Evolutionary conservation across 164 flowering plant species (phyloP).

Genomic region (Tetrastigma voinierianum): DNA sequence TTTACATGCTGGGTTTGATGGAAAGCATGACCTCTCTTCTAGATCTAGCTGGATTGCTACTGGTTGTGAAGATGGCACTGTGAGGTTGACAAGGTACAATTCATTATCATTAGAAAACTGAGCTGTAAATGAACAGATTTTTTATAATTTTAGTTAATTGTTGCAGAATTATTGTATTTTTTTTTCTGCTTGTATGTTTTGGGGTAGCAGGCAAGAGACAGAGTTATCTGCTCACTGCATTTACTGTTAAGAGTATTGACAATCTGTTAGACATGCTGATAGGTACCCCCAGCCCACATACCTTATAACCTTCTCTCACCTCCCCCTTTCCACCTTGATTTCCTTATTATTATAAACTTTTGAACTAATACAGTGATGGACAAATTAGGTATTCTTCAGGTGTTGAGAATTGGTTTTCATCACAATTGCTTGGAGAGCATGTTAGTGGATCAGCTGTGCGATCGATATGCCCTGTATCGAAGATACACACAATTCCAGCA

Average conservation of each 20-base stretch:
- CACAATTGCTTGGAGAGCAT: conserved; percentile 93
- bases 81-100: conserved; percentile 81
- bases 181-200: neutral
- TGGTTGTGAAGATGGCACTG: conserved; percentile 98
- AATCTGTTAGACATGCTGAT: too few species aligned
- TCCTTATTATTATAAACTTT: neutral
- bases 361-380: conserved; percentile 9
- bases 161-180: neutral
- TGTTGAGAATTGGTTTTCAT: conserved; percentile 53
- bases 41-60: conserved; percentile 75
- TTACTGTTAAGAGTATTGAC: neutral
- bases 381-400: conserved; percentile 54
- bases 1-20: conserved; percentile 17
- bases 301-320: too few species aligned
- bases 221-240: neutral
- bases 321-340: neutral
- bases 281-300: too few species aligned
- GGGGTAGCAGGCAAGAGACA: neutral
- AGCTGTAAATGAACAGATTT: neutral
- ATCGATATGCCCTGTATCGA: conserved; percentile 72
- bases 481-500: conserved; percentile 32
- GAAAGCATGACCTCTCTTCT: conserved; percentile 10
- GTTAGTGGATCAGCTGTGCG: conserved; percentile 99
- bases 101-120: neutral
- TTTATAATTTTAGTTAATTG: neutral